Percentiles rank a stretch among this genome's conserved stretches.
Evolutionary conservation across 257 asterid genomes (phyloP).

Genomic region (Solanum arcanum): DNA sequence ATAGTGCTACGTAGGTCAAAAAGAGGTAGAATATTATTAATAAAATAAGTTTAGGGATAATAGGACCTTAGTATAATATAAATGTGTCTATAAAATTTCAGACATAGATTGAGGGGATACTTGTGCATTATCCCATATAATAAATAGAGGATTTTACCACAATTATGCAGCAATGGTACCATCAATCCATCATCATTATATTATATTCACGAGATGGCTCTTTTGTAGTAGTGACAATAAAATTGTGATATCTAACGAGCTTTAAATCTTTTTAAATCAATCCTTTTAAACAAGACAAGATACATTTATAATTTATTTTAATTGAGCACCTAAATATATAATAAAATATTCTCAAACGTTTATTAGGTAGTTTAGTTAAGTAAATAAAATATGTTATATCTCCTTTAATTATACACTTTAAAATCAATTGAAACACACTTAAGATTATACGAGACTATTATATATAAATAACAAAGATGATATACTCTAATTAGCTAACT

Average conservation of each 20-base stretch:
- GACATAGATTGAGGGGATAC: fast-evolving
- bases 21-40: fast-evolving
- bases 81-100: fast-evolving
- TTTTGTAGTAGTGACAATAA: too few relatives aligned
- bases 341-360: not conserved
- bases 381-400: not conserved
- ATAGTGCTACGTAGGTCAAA: too few relatives aligned
- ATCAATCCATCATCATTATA: too few relatives aligned
- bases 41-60: fast-evolving
- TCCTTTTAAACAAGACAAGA: not conserved
- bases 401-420: not conserved
- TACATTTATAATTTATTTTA: not conserved
- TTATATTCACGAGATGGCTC: too few relatives aligned
- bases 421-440: not conserved
- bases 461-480: not conserved
- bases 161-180: too few relatives aligned
- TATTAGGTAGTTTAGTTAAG: not conserved
- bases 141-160: too few relatives aligned
- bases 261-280: not conserved
- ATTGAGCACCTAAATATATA: too few relatives aligned
- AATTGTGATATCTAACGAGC: not conserved
- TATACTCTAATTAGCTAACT: not conserved
- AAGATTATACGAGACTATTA: too few relatives aligned
- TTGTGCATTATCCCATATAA: too few relatives aligned
- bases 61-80: too few relatives aligned